Evolutionary conservation across 179 eudicot genomes (phyloP).

Genomic region (Silene noctiflora): DNA sequence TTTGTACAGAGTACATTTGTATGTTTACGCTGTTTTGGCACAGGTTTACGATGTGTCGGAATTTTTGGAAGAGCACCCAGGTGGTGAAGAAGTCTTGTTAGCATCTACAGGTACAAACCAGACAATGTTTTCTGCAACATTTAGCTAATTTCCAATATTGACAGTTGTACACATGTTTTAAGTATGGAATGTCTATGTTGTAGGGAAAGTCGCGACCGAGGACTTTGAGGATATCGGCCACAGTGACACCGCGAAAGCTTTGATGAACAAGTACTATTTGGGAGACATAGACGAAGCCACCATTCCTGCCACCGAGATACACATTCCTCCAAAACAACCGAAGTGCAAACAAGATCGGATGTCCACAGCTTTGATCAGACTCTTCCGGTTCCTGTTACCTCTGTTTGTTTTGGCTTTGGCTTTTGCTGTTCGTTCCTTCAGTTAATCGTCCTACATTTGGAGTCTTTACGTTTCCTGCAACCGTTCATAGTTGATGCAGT

Average conservation of each 20-base stretch:
- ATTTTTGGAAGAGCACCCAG: slow-evolving; percentile 47
- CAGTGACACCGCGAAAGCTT: slow-evolving; percentile 61
- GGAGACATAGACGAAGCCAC: slow-evolving; percentile 62
- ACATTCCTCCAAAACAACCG: slow-evolving; percentile 71
- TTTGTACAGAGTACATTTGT: neutral
- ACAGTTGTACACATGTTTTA: too few relatives aligned
- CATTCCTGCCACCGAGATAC: slow-evolving; percentile 44
- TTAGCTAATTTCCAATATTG: too few relatives aligned
- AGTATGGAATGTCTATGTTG: neutral
- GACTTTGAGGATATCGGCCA: slow-evolving; percentile 96
- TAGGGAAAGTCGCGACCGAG: slow-evolving; percentile 87
- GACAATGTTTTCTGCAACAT: neutral
- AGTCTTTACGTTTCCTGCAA: neutral
- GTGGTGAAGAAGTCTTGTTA: slow-evolving; percentile 44
- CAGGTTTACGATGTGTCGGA: slow-evolving; percentile 42
- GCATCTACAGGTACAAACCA: slow-evolving; percentile 34
- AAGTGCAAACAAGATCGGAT: slow-evolving; percentile 68
- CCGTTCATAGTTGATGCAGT: neutral
- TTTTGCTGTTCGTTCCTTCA: slow-evolving; percentile 55
- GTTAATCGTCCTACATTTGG: slow-evolving; percentile 34
- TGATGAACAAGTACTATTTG: slow-evolving; percentile 61
- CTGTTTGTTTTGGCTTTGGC: slow-evolving; percentile 63
- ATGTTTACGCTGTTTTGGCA: neutral
- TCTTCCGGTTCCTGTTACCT: slow-evolving; percentile 78
- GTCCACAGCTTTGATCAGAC: slow-evolving; percentile 57